Evolutionary conservation across 352 stramenopile genomes (phyloP).

Genomic region (Phytophthora pisi): DNA sequence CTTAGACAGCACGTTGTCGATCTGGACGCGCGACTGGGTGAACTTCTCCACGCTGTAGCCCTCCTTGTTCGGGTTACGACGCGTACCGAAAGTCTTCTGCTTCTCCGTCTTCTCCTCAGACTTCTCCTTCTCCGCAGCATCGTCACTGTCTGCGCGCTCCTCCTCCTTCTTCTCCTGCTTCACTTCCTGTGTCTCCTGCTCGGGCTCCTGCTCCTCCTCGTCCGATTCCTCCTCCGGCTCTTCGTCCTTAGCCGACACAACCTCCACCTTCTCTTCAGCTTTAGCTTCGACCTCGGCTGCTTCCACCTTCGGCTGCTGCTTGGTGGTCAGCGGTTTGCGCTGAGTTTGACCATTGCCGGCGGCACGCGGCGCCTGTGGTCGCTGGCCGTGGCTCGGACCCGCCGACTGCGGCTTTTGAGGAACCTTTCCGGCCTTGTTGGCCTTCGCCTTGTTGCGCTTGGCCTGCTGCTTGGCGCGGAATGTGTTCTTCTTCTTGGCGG

Average conservation of each 20-base stretch:
- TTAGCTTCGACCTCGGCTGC: conserved; percentile 2
- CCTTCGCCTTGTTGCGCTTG: conserved; percentile 55
- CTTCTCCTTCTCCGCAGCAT: conserved; percentile 10
- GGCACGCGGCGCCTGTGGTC: conserved; percentile 3
- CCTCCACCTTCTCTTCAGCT: conserved; percentile 14
- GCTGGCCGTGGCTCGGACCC: conserved; percentile 10
- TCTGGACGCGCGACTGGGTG: conserved; percentile 51
- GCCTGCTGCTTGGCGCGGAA: conserved; percentile 82
- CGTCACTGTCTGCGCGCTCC: conserved; percentile 1
- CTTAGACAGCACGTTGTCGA: conserved; percentile 74
- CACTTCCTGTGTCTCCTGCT: conserved; percentile 17
- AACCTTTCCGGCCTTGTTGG: conserved; percentile 37
- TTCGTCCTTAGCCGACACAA: conserved; percentile 10
- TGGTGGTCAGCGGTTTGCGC: conserved; percentile 2
- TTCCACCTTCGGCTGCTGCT: conserved; percentile 10
- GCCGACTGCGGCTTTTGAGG: conserved; percentile 5
- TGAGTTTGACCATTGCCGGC: conserved; percentile 6
- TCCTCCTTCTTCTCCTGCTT: conserved; percentile 19
- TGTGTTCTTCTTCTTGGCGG: conserved; percentile 74
- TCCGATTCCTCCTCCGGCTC: conserved; percentile 13
- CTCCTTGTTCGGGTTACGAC: conserved; percentile 87
- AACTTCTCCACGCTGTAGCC: conserved; percentile 69
- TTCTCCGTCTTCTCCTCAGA: conserved; percentile 11
- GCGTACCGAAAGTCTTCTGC: conserved; percentile 60
- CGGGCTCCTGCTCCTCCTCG: conserved; percentile 6